These are phyloP conservation scores for Pichia occidentalis DNA, from an alignment of 805 yeast genomes.

Conservation along the genomic window DNA sequence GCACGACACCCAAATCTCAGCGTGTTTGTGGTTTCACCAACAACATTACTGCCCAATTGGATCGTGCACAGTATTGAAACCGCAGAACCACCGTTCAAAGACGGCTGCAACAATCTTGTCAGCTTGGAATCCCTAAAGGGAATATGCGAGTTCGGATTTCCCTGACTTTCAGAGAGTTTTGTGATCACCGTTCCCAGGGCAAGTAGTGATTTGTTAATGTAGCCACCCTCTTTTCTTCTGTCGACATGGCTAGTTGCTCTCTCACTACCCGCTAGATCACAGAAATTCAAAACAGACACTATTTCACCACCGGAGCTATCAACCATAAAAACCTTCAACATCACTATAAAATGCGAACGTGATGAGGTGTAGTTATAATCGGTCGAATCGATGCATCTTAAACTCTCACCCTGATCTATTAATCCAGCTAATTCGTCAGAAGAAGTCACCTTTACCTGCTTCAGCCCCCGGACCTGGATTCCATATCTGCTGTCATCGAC, in stretches of 20 bases:
- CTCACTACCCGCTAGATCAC: conserved; percentile 98
- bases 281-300: conserved; percentile 65
- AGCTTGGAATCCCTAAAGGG: conserved; percentile 93
- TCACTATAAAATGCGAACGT: conserved; percentile 85
- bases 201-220: conserved; percentile 80
- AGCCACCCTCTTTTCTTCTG: conserved; percentile 89
- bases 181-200: conserved; percentile 92
- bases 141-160: conserved; percentile 42
- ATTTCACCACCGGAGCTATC: conserved; percentile 36
- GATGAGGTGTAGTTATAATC: conserved; percentile 85
- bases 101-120: conserved; percentile 86
- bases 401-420: conserved; percentile 63
- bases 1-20: conserved; percentile 91
- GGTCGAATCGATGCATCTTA: conserved; percentile 79
- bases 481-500: conserved; percentile 73
- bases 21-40: conserved; percentile 81
- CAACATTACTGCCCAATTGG: conserved; percentile 51
- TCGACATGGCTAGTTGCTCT: conserved; percentile 70
- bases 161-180: conserved; percentile 39
- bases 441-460: conserved; percentile 49
- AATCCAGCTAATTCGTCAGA: conserved; percentile 55
- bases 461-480: conserved; percentile 67
- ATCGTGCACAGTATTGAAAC: conserved; percentile 85
- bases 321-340: conserved; percentile 42
- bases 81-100: conserved; percentile 78